These are phyloP conservation scores for Pezicula radicicola DNA, from an alignment of 2,329 filamentous ascomycete species.

Conservation along the genomic window DNA sequence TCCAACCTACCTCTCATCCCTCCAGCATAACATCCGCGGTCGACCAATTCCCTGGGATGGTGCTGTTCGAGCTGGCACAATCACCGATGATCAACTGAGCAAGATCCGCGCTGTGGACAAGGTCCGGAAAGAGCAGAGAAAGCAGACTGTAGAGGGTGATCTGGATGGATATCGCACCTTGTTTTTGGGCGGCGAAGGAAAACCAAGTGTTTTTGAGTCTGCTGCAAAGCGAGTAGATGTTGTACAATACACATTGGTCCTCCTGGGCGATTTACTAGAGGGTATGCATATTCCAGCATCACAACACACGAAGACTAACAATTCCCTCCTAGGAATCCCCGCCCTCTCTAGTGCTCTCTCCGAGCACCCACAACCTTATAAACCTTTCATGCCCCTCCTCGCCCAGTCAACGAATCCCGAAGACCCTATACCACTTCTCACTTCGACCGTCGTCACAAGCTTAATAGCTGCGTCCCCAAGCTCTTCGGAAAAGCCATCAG, in stretches of 20 bases:
- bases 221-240: slow-evolving; percentile 86
- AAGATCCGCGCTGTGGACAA: slow-evolving; percentile 98
- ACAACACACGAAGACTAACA: neutral
- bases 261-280: slow-evolving; percentile 83
- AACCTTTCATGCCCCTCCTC: slow-evolving; percentile 80
- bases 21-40: slow-evolving; percentile 96
- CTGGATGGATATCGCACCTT: slow-evolving; percentile 76
- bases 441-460: slow-evolving; percentile 80
- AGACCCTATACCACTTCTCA: slow-evolving; percentile 84
- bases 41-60: slow-evolving; percentile 98
- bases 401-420: slow-evolving; percentile 69
- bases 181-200: slow-evolving; percentile 73
- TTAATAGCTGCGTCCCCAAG: slow-evolving; percentile 66
- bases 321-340: slow-evolving; percentile 63
- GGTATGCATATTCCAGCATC: slow-evolving; percentile 47
- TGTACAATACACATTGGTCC: slow-evolving; percentile 89
- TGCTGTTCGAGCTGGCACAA: slow-evolving; percentile 86
- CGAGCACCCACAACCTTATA: slow-evolving; percentile 72
- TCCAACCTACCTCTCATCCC: slow-evolving; percentile 80
- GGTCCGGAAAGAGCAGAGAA: slow-evolving; percentile 86
- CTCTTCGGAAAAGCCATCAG: slow-evolving; percentile 58
- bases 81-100: slow-evolving; percentile 90
- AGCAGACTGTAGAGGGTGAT: slow-evolving; percentile 77
- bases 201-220: slow-evolving; percentile 72
- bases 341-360: slow-evolving; percentile 74